These are phyloP conservation scores for Yueomyces sinensis DNA, from an alignment of 805 yeast species.

Conservation along the genomic window DNA sequence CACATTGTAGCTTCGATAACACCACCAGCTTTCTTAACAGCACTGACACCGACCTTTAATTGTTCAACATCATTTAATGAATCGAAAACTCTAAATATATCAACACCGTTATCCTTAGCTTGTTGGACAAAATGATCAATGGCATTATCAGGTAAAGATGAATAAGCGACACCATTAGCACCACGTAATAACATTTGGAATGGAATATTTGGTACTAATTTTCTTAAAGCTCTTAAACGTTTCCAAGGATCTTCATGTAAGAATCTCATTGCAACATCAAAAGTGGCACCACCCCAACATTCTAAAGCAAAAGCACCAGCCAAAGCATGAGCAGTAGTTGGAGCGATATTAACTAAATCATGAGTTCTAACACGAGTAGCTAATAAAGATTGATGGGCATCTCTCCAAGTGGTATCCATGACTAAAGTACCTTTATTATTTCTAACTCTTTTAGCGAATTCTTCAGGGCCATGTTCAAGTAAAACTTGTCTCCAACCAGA, in stretches of 20 bases:
- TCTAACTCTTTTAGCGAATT: slow-evolving; percentile 81
- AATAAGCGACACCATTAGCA: slow-evolving; percentile 98
- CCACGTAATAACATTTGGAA: slow-evolving; percentile 99
- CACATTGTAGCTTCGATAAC: slow-evolving; percentile 97
- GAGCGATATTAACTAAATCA: slow-evolving; percentile 85
- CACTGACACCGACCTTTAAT: slow-evolving; percentile 93
- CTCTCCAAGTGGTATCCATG: slow-evolving; percentile 99
- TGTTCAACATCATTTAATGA: slow-evolving; percentile 95
- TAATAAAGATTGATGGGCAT: slow-evolving; percentile 93
- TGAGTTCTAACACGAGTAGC: slow-evolving; percentile 96
- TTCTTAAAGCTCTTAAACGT: slow-evolving; percentile 76
- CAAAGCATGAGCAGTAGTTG: slow-evolving; percentile 82
- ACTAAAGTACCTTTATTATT: slow-evolving; percentile 72
- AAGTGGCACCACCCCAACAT: slow-evolving; percentile 99
- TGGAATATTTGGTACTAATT: slow-evolving; percentile 92
- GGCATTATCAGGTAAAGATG: slow-evolving; percentile 96
- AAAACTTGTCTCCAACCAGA: slow-evolving; percentile 89
- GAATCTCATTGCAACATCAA: slow-evolving; percentile 97
- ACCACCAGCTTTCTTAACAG: slow-evolving; percentile 97
- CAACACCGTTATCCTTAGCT: slow-evolving; percentile 94
- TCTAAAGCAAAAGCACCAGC: slow-evolving; percentile 88
- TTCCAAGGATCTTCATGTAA: slow-evolving; percentile 99
- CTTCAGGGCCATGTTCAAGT: slow-evolving; percentile 75
- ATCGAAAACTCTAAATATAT: slow-evolving; percentile 94
- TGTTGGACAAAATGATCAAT: slow-evolving; percentile 92